Percentiles rank a stretch among this genome's conserved stretches.
Conservation (phyloP, 2,329 filamentous ascomycete genomes). For the Colletotrichum australisinense region DNA sequence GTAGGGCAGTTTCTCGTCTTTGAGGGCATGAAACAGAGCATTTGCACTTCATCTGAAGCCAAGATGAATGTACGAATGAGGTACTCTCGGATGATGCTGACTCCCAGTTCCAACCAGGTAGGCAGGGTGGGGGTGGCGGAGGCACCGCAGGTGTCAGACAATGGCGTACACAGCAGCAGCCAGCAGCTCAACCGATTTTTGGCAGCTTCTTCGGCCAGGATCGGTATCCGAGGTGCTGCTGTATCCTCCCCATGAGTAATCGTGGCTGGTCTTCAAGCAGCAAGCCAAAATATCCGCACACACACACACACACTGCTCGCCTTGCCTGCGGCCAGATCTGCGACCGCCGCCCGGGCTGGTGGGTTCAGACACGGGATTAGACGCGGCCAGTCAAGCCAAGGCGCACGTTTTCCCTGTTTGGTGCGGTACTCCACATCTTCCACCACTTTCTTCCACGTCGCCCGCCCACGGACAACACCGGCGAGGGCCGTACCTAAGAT, state of each 20-base stretch:
- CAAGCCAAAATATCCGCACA: neutral
- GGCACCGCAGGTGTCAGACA: neutral
- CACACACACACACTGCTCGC: conserved; percentile 9
- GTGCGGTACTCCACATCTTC: conserved; percentile 24
- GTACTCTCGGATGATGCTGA: neutral
- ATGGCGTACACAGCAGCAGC: neutral
- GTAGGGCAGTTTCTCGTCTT: neutral
- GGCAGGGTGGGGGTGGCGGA: neutral
- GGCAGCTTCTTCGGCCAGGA: neutral
- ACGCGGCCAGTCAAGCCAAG: conserved; percentile 31
- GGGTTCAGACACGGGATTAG: conserved; percentile 34
- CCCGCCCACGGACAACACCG: conserved; percentile 31
- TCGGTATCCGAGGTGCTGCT: neutral
- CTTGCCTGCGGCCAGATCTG: conserved; percentile 36
- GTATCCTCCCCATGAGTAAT: neutral
- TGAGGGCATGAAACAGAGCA: neutral
- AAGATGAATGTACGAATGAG: neutral
- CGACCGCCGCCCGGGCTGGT: conserved; percentile 36
- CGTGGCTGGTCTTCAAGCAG: neutral
- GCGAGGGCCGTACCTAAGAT: conserved; percentile 33
- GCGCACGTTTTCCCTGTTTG: conserved; percentile 35
- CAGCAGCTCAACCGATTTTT: neutral
- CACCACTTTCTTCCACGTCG: conserved; percentile 28
- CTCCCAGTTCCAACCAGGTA: neutral
- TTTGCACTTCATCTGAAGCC: neutral